Base-by-base conservation (phyloP, 495 filamentous ascomycete genomes). In the Tuber microsphaerosporum region DNA sequence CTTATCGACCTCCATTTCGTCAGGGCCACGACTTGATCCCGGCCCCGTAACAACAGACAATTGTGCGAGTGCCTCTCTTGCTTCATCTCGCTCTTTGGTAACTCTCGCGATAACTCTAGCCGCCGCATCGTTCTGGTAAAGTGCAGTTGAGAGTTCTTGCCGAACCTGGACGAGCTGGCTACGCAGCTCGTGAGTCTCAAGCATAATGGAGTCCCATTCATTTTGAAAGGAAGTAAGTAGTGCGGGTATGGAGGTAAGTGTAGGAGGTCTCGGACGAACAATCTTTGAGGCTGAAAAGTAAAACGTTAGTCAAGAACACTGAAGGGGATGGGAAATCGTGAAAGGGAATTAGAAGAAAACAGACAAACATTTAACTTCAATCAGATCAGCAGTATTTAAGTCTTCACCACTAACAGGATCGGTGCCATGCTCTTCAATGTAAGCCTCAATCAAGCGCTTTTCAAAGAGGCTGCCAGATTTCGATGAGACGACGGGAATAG, bases 61-160 rank as follows among this genome's bases (percentile, higher is more conserved):
- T 82, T 92, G 92, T 17, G 93, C 93, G 45, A 98, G 87, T n/a
- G 96, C 93, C 84, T 97, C 92, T 78, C 94, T 86, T 42, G 95
- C 94, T 83, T 98, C 94, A 81, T 98, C 94, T 73, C 96, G 86
- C 85, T 99, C 95, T 81, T 88, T 89, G 26, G 93, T 91, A 82
- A 99, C 82, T 44, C 96, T 89, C 61, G 93, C 93, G 84, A 98
- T 97, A 71, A 99, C 95, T 74, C 96, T 88, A 10, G 94, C 89
- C 51, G 95, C 95, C 14, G 94, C 96, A 87, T 99, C 95, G 80
- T 97, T 91, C 84, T 97, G 94, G 84, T 99, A 99, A 48, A 99
- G 88, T 20, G 95, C 92, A 2, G 93, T 93, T 70, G 92, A 92
- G 44, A 99, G 89, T 85, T 99, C 96, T 84, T 98, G 94, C 81